Conservation (phyloP, 108 stramenopile species). For the Aureococcus anophagefferens region DNA sequence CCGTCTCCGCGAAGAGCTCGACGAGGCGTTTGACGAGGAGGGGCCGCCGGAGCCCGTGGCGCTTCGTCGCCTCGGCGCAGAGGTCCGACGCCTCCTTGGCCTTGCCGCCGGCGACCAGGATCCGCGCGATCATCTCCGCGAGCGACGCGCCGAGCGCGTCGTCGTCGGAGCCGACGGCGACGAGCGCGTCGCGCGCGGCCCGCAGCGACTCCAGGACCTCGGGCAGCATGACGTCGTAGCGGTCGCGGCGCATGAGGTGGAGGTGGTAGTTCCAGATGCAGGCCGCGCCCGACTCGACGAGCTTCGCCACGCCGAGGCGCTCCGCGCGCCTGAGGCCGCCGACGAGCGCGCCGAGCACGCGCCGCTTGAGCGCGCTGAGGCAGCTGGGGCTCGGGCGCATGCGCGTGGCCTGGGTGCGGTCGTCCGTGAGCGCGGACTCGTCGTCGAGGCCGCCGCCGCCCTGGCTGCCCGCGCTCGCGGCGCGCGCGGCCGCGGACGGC, state of each 20-base stretch:
- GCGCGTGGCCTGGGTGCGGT: background rate
- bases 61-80: background rate
- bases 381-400: background rate
- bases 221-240: slow-evolving; percentile 7
- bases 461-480: no score
- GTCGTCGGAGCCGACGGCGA: background rate
- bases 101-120: background rate
- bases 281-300: slow-evolving; percentile 24
- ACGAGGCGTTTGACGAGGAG: background rate
- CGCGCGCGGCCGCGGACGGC: no score
- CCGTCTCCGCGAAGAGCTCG: background rate
- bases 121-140: background rate
- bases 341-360: slow-evolving; percentile 16
- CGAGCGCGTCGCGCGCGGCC: background rate
- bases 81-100: background rate
- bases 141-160: slow-evolving; percentile 2
- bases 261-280: slow-evolving; percentile 27
- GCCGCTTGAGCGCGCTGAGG: slow-evolving; percentile 9
- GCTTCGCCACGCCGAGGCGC: slow-evolving; percentile 6
- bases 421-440: background rate
- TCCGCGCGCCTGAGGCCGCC: slow-evolving; percentile 13
- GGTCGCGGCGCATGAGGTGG: slow-evolving; percentile 6
- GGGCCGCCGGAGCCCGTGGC: background rate
- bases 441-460: background rate
- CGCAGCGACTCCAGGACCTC: slow-evolving; percentile 14